Conservation (phyloP, 192 early-diverging fungal species). For the Endogone sp. region DNA sequence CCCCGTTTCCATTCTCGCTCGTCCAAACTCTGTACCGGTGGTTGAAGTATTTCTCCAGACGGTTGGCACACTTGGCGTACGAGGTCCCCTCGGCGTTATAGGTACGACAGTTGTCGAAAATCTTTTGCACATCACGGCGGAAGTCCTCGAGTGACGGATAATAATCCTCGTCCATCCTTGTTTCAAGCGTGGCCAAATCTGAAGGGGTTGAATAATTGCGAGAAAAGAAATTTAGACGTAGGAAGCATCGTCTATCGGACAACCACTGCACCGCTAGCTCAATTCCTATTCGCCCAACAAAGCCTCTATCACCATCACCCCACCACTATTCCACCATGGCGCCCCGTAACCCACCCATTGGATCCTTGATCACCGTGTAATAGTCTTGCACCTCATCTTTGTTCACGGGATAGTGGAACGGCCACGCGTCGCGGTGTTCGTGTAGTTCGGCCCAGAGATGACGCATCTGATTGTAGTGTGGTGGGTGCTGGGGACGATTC, state of each 20-base stretch:
- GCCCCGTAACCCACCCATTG: slow-evolving; percentile 73
- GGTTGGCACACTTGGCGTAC: slow-evolving; percentile 77
- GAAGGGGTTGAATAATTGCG: slow-evolving; percentile 3
- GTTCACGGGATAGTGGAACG: slow-evolving; percentile 91
- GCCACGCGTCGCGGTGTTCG: slow-evolving; percentile 82
- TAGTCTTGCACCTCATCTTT: slow-evolving; percentile 89
- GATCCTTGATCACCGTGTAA: slow-evolving; percentile 92
- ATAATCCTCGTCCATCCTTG: slow-evolving; percentile 80
- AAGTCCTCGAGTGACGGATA: slow-evolving; percentile 86
- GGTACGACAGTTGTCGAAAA: slow-evolving; percentile 87
- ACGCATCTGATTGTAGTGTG: slow-evolving; percentile 65
- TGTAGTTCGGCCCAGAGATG: slow-evolving; percentile 74
- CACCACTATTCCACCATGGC: too few relatives aligned
- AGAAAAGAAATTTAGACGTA: neutral
- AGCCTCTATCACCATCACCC: neutral
- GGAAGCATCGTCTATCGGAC: neutral
- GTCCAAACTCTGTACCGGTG: slow-evolving; percentile 66
- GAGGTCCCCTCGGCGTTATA: slow-evolving; percentile 88
- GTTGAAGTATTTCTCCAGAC: slow-evolving; percentile 74
- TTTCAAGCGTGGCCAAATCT: slow-evolving; percentile 81
- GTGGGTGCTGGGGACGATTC: slow-evolving; percentile 40
- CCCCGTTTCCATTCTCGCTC: slow-evolving; percentile 23
- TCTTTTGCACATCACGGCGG: slow-evolving; percentile 78
- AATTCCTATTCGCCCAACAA: too few relatives aligned
- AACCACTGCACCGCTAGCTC: neutral